Evolutionary conservation across 305 asterid species (phyloP), one percentile per base, ranked within the genome.

Genomic region (Fraxinus platypoda): DNA sequence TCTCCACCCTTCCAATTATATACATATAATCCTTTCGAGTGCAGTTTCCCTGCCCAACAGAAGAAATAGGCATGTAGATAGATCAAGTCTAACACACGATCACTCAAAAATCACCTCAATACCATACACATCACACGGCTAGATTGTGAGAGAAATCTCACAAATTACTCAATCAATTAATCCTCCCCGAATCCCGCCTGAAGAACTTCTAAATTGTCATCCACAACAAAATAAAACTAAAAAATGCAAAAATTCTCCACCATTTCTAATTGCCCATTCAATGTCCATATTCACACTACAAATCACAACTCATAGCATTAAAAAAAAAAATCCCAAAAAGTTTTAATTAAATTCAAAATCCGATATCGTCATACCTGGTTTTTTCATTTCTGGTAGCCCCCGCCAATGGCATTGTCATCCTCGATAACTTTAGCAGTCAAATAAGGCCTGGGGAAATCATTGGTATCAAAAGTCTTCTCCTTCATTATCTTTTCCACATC

Each of bases 401-500:
- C 97, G 9, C 98, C 97, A 30, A 88, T 81, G 34, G 97, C 92
- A 81, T 94, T 87, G 0, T 83, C 86, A 68, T 93, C 98, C 92
- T 94, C 98, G 5, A 84, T 81, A 35, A 93, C 78, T 38, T 77
- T 91, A 1, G 90, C 81, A n/a, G 98, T 88, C 92, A 94, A 84
- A 64, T 96, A 96, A 76, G 97, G 94, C 85, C 79, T 84, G 21
- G 98, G 98, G 34, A 94, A 96, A 84, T 94, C 97, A 21, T 80
- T 78, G 81, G 83, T 90, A 75, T 88, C 97, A 83, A 93, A 96
- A 5, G 86, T 86, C 81, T 88, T 90, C 86, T 94, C 95, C 90
- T 86, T 85, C 95, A 79, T 88, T 93, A 89, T 90, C 91, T 87
- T 92, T 90, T 87, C 97, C 78, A 92, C 90, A 76, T 96, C 98